Conservation (phyloP, 139 green algal genomes). For the Zygnema circumcarinatum region DNA sequence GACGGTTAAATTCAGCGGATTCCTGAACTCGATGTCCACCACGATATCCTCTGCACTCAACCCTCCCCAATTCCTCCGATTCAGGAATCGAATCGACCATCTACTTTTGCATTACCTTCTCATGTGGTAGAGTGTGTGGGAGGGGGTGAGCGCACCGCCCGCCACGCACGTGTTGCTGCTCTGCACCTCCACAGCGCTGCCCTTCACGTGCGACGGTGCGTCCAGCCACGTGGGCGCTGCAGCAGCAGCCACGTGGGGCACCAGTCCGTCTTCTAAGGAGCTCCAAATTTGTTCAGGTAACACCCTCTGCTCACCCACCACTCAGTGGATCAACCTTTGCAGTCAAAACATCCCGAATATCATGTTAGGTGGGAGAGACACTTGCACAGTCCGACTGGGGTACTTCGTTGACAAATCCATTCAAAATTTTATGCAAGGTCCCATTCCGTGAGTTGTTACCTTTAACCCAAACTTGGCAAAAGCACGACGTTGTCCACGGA, state of each 20-base stretch:
- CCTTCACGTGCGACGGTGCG: not conserved
- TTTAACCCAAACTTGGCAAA: too few species aligned
- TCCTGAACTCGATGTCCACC: constrained; percentile 77
- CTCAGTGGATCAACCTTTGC: too few species aligned
- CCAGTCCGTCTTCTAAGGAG: constrained; percentile 53
- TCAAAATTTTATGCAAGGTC: too few species aligned
- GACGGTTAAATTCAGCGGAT: constrained; percentile 76
- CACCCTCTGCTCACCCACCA: constrained; percentile 10
- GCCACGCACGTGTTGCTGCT: constrained; percentile 59
- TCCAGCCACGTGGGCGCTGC: constrained; percentile 53
- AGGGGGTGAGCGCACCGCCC: constrained; percentile 47
- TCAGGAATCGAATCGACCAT: not conserved
- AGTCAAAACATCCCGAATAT: not conserved
- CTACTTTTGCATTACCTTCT: not conserved
- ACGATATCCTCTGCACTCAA: constrained; percentile 70
- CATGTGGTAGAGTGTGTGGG: not conserved
- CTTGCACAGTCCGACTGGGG: too few species aligned
- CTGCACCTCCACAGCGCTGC: constrained; percentile 2
- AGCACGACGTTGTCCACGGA: too few species aligned
- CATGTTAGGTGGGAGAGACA: not conserved
- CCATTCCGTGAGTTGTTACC: too few species aligned
- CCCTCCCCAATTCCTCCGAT: not conserved
- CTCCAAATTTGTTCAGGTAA: constrained; percentile 35
- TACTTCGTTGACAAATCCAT: too few species aligned
- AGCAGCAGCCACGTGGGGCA: constrained; percentile 8